A percentile compares a stretch with the other conserved stretches of the same genome.
Evolutionary conservation across 305 asterid genomes (phyloP).

Genomic region (Stenogyne calaminthoides): DNA sequence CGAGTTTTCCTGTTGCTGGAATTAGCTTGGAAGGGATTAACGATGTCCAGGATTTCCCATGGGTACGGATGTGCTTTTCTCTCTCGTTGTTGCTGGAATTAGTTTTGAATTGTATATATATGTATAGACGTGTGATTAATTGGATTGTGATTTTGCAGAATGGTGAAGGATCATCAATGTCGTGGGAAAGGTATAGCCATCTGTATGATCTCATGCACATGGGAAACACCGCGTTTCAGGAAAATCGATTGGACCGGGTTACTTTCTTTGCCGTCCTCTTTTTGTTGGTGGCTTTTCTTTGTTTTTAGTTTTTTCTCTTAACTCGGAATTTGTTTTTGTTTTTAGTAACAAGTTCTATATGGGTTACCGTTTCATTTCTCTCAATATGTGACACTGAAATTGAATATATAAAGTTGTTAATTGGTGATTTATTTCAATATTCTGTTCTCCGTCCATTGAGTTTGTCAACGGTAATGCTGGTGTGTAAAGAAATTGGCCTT

Average conservation of each 20-base stretch:
- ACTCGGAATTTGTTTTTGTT: not conserved
- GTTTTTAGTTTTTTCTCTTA: not conserved
- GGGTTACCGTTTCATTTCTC: slow-evolving; percentile 2
- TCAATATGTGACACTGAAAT: slow-evolving; percentile 2
- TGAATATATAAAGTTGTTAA: not conserved
- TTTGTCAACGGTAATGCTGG: not conserved
- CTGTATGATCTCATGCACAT: slow-evolving; percentile 58
- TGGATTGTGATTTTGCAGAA: slow-evolving; percentile 45
- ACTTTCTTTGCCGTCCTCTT: slow-evolving; percentile 28
- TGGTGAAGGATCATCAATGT: slow-evolving; percentile 59
- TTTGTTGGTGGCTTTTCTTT: slow-evolving; percentile 17
- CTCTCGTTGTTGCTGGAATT: no score
- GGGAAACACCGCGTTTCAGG: slow-evolving; percentile 79
- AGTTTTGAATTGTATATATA: slow-evolving; percentile 2
- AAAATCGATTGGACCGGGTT: slow-evolving; percentile 74
- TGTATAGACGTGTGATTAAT: slow-evolving; percentile 11
- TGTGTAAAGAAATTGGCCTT: slow-evolving; percentile 1
- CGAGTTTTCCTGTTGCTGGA: slow-evolving; percentile 39
- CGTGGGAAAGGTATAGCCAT: slow-evolving; percentile 61
- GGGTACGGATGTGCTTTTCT: slow-evolving; percentile 43
- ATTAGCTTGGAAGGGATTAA: slow-evolving; percentile 64
- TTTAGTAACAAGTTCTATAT: not conserved
- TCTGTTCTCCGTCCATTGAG: slow-evolving; percentile 15
- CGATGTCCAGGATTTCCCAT: slow-evolving; percentile 66
- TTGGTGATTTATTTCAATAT: slow-evolving; percentile 9